Conservation (phyloP, 306 rosid species). For the Ceratonia siliqua region DNA sequence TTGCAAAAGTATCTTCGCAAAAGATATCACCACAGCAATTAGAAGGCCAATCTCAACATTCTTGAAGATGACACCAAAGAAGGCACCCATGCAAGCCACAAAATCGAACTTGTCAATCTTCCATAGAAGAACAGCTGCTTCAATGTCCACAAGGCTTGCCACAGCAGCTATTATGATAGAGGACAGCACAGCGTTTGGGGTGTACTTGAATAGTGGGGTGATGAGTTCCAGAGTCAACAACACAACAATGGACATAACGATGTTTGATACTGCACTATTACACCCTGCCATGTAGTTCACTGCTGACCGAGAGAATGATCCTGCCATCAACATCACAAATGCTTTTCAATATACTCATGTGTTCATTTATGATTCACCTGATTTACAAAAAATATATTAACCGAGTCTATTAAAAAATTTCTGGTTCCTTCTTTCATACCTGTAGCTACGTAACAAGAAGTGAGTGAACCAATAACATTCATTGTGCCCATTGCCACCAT, state of each 20-base stretch:
- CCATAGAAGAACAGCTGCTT: constrained; percentile 62
- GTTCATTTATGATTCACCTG: too few relatives aligned
- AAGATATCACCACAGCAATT: constrained; percentile 70
- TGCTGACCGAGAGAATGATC: constrained; percentile 88
- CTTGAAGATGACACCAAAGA: constrained; percentile 78
- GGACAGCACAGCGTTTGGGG: constrained; percentile 85
- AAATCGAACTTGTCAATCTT: constrained; percentile 86
- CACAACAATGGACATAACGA: constrained; percentile 70
- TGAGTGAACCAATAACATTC: constrained; percentile 80
- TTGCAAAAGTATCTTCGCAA: constrained; percentile 73
- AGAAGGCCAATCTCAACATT: constrained; percentile 83
- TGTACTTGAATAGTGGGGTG: constrained; percentile 82
- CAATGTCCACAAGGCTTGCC: constrained; percentile 47
- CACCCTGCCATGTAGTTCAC: constrained; percentile 94
- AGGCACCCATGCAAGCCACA: constrained; percentile 86
- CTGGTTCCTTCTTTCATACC: constrained; percentile 43
- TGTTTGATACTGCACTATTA: constrained; percentile 77
- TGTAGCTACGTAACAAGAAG: constrained; percentile 85
- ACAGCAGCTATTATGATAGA: constrained; percentile 78
- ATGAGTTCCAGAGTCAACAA: constrained; percentile 57
- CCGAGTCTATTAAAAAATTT: too few relatives aligned
- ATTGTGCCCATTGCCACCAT: constrained; percentile 92
- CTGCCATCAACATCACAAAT: constrained; percentile 40
- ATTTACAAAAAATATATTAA: too few relatives aligned
- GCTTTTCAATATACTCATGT: too few relatives aligned